Evolutionary conservation across 2,329 filamentous ascomycete species (phyloP), one percentile per base, ranked within the genome.

Genomic region (Colletotrichum karsti): DNA sequence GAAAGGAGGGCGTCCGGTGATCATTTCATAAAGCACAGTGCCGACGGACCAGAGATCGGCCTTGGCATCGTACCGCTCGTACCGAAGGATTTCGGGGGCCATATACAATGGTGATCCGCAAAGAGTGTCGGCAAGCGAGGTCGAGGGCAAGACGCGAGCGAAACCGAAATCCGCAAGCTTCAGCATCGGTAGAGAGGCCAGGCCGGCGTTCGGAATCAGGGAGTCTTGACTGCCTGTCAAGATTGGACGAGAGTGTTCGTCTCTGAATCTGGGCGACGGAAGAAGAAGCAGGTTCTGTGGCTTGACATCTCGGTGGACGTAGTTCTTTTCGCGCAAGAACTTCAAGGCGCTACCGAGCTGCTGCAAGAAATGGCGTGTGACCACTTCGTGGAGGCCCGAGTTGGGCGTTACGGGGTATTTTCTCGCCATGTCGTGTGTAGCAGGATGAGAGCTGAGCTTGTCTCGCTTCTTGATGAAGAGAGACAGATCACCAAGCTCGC

Each of bases 161-260:
- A 99, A 99, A n/a, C 96, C 96, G 77, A 99, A 99, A 82, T 99
- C 96, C 64, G 96, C 96, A 73, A 99, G 91, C 82, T 99, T 99
- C 68, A 99, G 88, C 92, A 98, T 97, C 5, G 96, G 96, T 44
- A 99, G 82, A 18, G 94, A 96, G 59, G 89, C 86, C 30, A 99
- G 83, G 7, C 96, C 96, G 26, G 91, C 91, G 26, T 91, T 88
- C 4, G 95, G 94, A 48, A 93, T 92, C 63, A 96, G 84, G 1
- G 94, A 95, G 76, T 95, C 90, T 46, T 92, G 90, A 74, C 92
- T 95, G 57, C 91, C 92, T 67, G 87, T 87, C 77, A 96, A 90
- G 65, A 96, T 90, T 18, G 93, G 91, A 67, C 92, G 88, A 35
- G 86, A 83, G 66, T 84, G 83, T 53, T 87, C 85, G 63, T 88